A percentile compares a stretch with the other conserved stretches of the same genome.
Evolutionary conservation across 371 early-diverging fungal species (phyloP).

Genomic region (Quaeritorhiza haematococci): DNA sequence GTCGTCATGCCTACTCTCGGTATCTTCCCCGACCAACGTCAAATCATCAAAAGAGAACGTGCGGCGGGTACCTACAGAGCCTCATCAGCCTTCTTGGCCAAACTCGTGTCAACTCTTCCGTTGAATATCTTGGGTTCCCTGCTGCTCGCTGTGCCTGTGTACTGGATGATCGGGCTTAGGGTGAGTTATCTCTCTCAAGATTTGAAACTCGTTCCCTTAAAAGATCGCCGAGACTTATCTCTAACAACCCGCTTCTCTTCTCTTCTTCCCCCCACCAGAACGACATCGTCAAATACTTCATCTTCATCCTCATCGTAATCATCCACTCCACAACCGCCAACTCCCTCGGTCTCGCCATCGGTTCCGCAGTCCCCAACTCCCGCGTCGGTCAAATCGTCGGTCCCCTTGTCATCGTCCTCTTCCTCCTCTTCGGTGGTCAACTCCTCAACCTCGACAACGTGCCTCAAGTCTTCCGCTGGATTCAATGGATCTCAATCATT

Average conservation of each 20-base stretch:
- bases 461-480: slow-evolving; percentile 38
- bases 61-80: slow-evolving; percentile 44
- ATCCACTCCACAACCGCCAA: slow-evolving; percentile 26
- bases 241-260: too few species aligned
- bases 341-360: slow-evolving; percentile 39
- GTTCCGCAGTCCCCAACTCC: slow-evolving; percentile 33
- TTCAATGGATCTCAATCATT: slow-evolving; percentile 37
- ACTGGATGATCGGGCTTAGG: slow-evolving; percentile 46
- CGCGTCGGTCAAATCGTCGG: slow-evolving; percentile 44
- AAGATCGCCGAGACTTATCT: too few species aligned
- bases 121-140: slow-evolving; percentile 21
- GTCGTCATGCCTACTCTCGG: slow-evolving; percentile 40
- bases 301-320: slow-evolving; percentile 28
- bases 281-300: slow-evolving; percentile 24
- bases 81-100: slow-evolving; percentile 41
- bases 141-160: slow-evolving; percentile 28
- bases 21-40: slow-evolving; percentile 35
- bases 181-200: too few species aligned
- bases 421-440: slow-evolving; percentile 47
- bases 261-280: too few species aligned
- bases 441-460: slow-evolving; percentile 37
- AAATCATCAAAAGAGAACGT: slow-evolving; percentile 49
- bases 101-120: slow-evolving; percentile 35
- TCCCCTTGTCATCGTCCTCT: slow-evolving; percentile 37
- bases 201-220: too few species aligned